Evolutionary conservation across 2,329 filamentous ascomycete genomes (phyloP).

Genomic region (Metarhizium album): DNA sequence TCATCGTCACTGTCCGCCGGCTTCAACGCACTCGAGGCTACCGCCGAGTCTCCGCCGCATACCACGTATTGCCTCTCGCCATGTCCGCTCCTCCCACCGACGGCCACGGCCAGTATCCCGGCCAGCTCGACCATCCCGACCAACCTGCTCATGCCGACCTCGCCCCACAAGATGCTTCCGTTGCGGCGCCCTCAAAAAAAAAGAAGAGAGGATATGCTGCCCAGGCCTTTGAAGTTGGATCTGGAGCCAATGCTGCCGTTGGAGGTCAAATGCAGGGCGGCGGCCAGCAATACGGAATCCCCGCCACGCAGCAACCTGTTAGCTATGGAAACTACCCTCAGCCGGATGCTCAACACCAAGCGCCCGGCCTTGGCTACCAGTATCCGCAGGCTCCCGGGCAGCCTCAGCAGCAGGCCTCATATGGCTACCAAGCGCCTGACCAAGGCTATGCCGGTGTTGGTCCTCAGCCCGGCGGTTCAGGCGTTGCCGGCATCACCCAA

Average conservation of each 20-base stretch:
- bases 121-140: conserved; percentile 31
- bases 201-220: conserved; percentile 95
- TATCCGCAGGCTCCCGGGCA: conserved; percentile 33
- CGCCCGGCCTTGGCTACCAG: conserved; percentile 28
- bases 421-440: conserved; percentile 35
- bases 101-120: conserved; percentile 40
- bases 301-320: conserved; percentile 28
- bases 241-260: conserved; percentile 65
- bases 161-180: conserved; percentile 16
- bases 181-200: conserved; percentile 50
- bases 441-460: conserved; percentile 46
- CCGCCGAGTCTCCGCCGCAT: conserved; percentile 13
- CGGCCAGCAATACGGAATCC: conserved; percentile 35
- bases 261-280: conserved; percentile 34
- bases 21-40: conserved; percentile 3
- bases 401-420: conserved; percentile 31
- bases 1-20: conserved; percentile 2
- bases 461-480: conserved; percentile 25
- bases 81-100: conserved; percentile 50
- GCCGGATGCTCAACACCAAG: conserved; percentile 30
- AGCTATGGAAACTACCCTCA: conserved; percentile 52
- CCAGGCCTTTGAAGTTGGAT: conserved; percentile 86
- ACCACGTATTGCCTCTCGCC: conserved; percentile 22
- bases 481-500: conserved; percentile 65
- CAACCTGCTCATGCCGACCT: conserved; percentile 25